Evolutionary conservation across 257 asterid genomes (phyloP).

Genomic region (Solanum gracilifrons): DNA sequence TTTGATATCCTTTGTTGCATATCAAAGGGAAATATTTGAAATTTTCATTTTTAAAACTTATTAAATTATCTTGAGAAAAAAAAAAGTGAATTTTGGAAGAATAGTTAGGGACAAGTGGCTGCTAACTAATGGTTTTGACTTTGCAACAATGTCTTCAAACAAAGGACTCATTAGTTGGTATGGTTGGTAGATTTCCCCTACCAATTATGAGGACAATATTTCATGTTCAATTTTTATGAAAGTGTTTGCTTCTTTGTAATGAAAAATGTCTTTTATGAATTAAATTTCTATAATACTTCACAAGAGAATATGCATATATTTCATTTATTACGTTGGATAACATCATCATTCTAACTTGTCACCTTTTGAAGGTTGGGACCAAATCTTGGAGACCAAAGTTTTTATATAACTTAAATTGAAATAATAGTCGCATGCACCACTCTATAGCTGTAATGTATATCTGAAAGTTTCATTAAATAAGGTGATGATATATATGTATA

Average conservation of each 20-base stretch:
- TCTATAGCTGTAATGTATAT: no score
- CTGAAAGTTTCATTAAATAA: no score
- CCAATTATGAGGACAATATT: constrained; percentile 30
- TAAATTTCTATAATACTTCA: not conserved
- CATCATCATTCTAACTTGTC: not conserved
- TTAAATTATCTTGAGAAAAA: not conserved
- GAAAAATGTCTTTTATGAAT: not conserved
- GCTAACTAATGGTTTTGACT: constrained; percentile 37
- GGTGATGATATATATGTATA: no score
- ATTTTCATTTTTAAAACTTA: not conserved
- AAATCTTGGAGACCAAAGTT: not conserved
- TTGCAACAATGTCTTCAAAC: constrained; percentile 17
- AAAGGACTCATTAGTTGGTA: constrained; percentile 42
- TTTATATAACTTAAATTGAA: not conserved
- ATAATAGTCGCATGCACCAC: not conserved
- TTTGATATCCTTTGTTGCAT: not conserved
- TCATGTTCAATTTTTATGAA: constrained; percentile 21
- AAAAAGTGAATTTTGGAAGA: not conserved
- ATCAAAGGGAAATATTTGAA: not conserved
- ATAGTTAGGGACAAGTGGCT: constrained; percentile 26
- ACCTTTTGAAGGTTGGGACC: not conserved
- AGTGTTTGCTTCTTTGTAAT: constrained; percentile 15
- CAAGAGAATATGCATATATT: not conserved
- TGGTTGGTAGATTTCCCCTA: constrained; percentile 56
- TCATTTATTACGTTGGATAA: not conserved